A percentile compares a stretch with the other conserved stretches of the same genome.
phyloP scores from a whole-genome alignment of 2,329 filamentous ascomycete species.

The Penicillium vulpinum region DNA sequence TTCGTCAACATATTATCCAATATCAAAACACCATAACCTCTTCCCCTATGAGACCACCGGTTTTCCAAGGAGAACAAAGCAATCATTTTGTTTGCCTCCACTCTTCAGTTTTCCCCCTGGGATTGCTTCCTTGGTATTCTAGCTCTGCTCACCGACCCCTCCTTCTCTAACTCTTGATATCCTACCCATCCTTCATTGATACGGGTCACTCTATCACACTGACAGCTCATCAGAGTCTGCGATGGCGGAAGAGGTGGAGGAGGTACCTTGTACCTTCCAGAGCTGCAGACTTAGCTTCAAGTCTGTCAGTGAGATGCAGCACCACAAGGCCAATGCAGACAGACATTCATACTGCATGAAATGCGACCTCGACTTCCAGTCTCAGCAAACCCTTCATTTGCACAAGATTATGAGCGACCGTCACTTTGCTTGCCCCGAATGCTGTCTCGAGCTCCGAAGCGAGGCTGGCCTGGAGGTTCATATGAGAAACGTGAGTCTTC shows the following conservation, averaged over 20 bases:
- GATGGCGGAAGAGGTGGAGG: background rate
- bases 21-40: background rate
- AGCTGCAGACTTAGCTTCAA: slow-evolving; percentile 51
- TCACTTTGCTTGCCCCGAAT: slow-evolving; percentile 58
- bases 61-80: background rate
- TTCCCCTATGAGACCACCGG: background rate
- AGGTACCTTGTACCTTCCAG: slow-evolving; percentile 47
- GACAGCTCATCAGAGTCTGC: background rate
- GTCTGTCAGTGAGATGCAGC: slow-evolving; percentile 48
- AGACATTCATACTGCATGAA: slow-evolving; percentile 44
- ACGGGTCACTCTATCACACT: background rate
- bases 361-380: slow-evolving; percentile 49
- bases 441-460: slow-evolving; percentile 57
- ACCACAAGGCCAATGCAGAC: slow-evolving; percentile 51
- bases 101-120: background rate
- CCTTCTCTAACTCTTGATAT: background rate
- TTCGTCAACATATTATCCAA: background rate
- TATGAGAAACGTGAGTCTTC: slow-evolving; percentile 48
- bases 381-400: slow-evolving; percentile 46
- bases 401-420: slow-evolving; percentile 51
- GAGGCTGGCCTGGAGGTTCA: slow-evolving; percentile 54
- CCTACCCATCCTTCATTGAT: background rate
- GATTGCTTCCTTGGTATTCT: background rate
- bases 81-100: background rate
- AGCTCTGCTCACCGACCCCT: background rate